Percentiles rank a stretch among this genome's conserved stretches.
Conservation (phyloP, 805 yeast genomes). For the Zygoascus bituminiphila region DNA sequence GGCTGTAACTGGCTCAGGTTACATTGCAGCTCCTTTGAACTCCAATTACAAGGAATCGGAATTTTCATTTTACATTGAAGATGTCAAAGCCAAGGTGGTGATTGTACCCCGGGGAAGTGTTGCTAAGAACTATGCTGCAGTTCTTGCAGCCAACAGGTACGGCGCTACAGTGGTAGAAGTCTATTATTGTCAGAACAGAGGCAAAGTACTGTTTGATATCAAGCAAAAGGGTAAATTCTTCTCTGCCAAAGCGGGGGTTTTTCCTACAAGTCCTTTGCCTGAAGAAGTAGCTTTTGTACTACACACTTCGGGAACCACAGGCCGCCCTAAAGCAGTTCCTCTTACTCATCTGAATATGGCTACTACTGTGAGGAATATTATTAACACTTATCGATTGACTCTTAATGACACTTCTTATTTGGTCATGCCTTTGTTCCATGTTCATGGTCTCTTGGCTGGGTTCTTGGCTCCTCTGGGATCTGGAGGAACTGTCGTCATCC, state of each 20-base stretch:
- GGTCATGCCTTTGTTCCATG: slow-evolving; percentile 74
- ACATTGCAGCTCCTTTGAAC: slow-evolving; percentile 63
- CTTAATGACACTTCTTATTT: slow-evolving; percentile 46
- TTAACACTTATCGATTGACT: slow-evolving; percentile 46
- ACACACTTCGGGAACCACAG: slow-evolving; percentile 72
- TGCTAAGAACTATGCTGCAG: slow-evolving; percentile 34
- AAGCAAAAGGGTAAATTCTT: slow-evolving; percentile 24
- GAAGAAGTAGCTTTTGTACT: slow-evolving; percentile 55
- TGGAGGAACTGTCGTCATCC: slow-evolving; percentile 55
- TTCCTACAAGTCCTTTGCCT: slow-evolving; percentile 29
- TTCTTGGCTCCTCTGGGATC: slow-evolving; percentile 51
- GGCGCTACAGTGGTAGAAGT: slow-evolving; percentile 46
- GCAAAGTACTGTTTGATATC: slow-evolving; percentile 31
- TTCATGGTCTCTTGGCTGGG: slow-evolving; percentile 65
- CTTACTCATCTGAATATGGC: slow-evolving; percentile 56
- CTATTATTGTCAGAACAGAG: slow-evolving; percentile 36
- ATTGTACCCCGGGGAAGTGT: slow-evolving; percentile 49
- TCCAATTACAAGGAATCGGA: slow-evolving; percentile 53
- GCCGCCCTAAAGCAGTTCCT: slow-evolving; percentile 70
- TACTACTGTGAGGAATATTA: slow-evolving; percentile 50
- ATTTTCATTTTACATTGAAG: slow-evolving; percentile 56
- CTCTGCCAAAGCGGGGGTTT: not conserved
- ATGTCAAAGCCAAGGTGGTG: slow-evolving; percentile 48
- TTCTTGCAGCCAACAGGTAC: slow-evolving; percentile 43
- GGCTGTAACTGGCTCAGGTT: slow-evolving; percentile 46